These are phyloP conservation scores for Pythium graminicola DNA, from an alignment of 352 stramenopile genomes.

Conservation along the genomic window DNA sequence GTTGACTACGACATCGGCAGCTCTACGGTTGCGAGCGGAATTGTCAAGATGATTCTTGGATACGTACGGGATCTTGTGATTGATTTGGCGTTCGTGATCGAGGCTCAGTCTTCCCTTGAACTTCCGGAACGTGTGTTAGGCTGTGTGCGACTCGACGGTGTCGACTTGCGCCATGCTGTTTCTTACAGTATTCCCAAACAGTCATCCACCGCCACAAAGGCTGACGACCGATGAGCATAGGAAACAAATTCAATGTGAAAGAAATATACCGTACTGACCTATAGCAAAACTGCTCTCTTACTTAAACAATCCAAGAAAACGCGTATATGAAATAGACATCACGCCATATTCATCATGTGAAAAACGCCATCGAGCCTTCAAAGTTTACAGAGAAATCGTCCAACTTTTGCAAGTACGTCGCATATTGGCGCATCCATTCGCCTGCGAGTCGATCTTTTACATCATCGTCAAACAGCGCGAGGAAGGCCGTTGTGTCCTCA, in stretches of 20 bases:
- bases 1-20: conserved; percentile 77
- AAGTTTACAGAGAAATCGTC: conserved; percentile 63
- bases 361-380: conserved; percentile 53
- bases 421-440: conserved; percentile 68
- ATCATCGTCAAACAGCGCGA: conserved; percentile 44
- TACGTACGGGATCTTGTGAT: conserved; percentile 67
- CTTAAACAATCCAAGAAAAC: conserved; percentile 2
- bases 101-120: conserved; percentile 59
- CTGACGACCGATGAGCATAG: conserved; percentile 1
- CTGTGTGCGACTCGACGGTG: conserved; percentile 56
- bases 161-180: conserved; percentile 55
- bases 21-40: conserved; percentile 56
- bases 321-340: background rate
- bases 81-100: conserved; percentile 78
- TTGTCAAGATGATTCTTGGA: conserved; percentile 68
- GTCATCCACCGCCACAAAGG: background rate
- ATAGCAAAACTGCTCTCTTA: background rate
- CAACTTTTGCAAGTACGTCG: conserved; percentile 50
- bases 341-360: conserved; percentile 52
- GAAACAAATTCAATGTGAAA: too few relatives aligned
- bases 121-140: conserved; percentile 70
- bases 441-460: conserved; percentile 49
- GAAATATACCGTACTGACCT: too few relatives aligned
- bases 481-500: conserved; percentile 41
- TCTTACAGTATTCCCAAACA: conserved; percentile 19